These are phyloP conservation scores for Termitomyces sp. DNA, from an alignment of 768 basidiomycete genomes.

Conservation along the genomic window DNA sequence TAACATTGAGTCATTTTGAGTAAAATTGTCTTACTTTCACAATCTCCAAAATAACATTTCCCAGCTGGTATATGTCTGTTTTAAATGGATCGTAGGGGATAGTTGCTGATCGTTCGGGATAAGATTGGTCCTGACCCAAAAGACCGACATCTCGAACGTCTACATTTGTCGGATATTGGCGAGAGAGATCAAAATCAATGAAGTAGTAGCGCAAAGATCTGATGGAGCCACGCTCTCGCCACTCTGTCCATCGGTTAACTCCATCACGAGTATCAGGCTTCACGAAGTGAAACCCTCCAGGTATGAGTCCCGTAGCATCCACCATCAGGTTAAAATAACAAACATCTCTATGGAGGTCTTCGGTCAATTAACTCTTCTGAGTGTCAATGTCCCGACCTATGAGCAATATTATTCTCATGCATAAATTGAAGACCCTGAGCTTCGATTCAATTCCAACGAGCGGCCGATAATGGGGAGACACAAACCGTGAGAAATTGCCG, in stretches of 20 bases:
- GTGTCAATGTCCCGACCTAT: conserved; percentile 9
- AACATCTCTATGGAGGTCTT: conserved; percentile 2
- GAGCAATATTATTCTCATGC: conserved; percentile 19
- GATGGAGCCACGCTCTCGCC: conserved; percentile 23
- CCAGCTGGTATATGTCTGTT: conserved; percentile 41
- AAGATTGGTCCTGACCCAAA: conserved; percentile 37
- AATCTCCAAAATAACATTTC: conserved; percentile 21
- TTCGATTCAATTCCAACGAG: neutral
- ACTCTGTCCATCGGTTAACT: conserved; percentile 7
- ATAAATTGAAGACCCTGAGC: conserved; percentile 19
- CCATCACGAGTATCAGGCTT: conserved; percentile 10
- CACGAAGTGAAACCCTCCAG: conserved; percentile 20
- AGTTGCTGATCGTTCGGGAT: conserved; percentile 26
- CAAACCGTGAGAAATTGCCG: conserved; percentile 6
- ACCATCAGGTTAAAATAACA: conserved; percentile 30
- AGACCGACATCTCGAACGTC: conserved; percentile 22
- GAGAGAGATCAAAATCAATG: conserved; percentile 35
- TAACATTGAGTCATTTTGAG: too few relatives aligned
- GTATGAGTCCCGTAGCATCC: conserved; percentile 25
- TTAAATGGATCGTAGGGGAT: conserved; percentile 33
- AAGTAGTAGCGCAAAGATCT: conserved; percentile 30
- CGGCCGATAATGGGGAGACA: neutral
- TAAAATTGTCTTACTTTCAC: neutral
- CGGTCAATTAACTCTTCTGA: neutral
- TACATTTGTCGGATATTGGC: conserved; percentile 17